These are phyloP conservation scores for Elsinoe arachidis DNA, from an alignment of 2,329 filamentous ascomycete genomes.

Conservation along the genomic window DNA sequence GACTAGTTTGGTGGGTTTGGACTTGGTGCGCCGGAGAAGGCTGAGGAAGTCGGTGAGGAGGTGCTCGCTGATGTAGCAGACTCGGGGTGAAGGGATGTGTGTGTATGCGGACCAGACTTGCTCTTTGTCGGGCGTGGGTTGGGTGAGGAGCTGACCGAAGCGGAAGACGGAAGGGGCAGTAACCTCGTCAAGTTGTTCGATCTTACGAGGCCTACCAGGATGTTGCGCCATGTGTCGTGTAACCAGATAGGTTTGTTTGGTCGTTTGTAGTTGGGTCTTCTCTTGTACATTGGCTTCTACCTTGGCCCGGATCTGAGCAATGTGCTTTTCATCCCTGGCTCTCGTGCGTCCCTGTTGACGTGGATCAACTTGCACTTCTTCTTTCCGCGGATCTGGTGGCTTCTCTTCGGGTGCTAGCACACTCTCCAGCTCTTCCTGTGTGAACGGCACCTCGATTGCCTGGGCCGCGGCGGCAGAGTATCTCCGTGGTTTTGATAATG, in stretches of 20 bases:
- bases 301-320: background rate
- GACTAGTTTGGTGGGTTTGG: constrained; percentile 49
- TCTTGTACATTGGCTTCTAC: background rate
- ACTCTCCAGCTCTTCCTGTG: constrained; percentile 24
- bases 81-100: constrained; percentile 44
- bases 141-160: background rate
- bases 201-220: background rate
- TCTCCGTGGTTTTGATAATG: background rate
- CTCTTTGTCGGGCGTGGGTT: constrained; percentile 11
- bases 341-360: background rate
- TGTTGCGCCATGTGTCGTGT: background rate
- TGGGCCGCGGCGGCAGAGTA: constrained; percentile 3
- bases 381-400: background rate
- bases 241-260: constrained; percentile 1
- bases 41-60: constrained; percentile 58
- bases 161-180: background rate
- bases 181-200: background rate
- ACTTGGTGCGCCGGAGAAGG: constrained; percentile 55
- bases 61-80: constrained; percentile 40
- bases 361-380: background rate
- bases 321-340: background rate
- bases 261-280: background rate
- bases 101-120: constrained; percentile 46
- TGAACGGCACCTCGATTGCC: background rate
- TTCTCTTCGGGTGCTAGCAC: constrained; percentile 37